These are phyloP conservation scores for Lecanosticta acicola DNA, from an alignment of 2,329 filamentous ascomycete genomes.

Conservation along the genomic window DNA sequence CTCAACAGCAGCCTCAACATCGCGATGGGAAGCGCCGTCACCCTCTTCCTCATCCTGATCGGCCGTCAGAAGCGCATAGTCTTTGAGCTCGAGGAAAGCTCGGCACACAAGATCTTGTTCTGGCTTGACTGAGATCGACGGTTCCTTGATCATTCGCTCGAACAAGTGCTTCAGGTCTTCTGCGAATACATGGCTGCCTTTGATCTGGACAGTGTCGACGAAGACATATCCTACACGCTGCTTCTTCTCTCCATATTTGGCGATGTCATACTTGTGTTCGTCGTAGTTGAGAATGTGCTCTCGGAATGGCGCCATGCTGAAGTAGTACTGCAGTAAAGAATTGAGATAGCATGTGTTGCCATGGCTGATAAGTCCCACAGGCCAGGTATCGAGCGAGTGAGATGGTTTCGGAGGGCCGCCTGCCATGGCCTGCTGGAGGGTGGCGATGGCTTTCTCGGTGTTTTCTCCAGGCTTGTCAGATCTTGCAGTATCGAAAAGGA, in stretches of 20 bases:
- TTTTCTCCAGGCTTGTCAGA: conserved; percentile 26
- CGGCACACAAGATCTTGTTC: conserved; percentile 33
- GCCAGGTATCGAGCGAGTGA: conserved; percentile 45
- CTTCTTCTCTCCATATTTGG: conserved; percentile 55
- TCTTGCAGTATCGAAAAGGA: conserved; percentile 23
- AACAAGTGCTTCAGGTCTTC: conserved; percentile 32
- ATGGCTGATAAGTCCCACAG: conserved; percentile 85
- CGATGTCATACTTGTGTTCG: conserved; percentile 61
- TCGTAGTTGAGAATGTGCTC: conserved; percentile 75
- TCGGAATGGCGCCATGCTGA: conserved; percentile 75
- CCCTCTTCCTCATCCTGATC: conserved; percentile 10
- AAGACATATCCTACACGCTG: conserved; percentile 72
- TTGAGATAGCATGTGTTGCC: conserved; percentile 98
- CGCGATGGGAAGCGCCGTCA: conserved; percentile 3
- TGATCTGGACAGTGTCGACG: conserved; percentile 39
- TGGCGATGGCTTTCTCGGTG: conserved; percentile 32
- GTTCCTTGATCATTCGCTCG: conserved; percentile 33
- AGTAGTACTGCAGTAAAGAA: conserved; percentile 91
- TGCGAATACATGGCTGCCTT: conserved; percentile 33
- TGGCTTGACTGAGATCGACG: conserved; percentile 27
- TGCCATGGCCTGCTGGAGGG: conserved; percentile 26
- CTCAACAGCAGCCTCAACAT: conserved; percentile 13
- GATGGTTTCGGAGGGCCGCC: conserved; percentile 4
- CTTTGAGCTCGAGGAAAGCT: conserved; percentile 29
- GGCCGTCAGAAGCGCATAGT: conserved; percentile 23